These are phyloP conservation scores for Heimioporus punctisporus DNA, from an alignment of 1,284 basidiomycete species.

Conservation along the genomic window DNA sequence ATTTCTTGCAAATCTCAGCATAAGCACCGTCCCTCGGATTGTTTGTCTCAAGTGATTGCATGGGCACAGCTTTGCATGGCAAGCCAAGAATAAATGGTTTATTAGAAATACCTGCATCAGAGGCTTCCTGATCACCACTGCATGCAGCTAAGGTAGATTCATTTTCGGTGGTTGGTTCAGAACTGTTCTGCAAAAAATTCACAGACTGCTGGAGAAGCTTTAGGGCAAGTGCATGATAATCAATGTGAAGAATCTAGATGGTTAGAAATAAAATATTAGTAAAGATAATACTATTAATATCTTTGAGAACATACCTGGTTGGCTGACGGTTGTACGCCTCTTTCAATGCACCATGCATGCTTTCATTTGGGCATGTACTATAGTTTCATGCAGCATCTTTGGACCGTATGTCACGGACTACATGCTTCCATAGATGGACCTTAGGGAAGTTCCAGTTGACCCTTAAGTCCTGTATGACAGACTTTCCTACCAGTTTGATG, in stretches of 20 bases:
- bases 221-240: not conserved
- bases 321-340: not conserved
- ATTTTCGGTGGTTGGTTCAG: not conserved
- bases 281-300: not conserved
- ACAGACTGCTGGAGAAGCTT: not conserved
- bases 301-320: not conserved
- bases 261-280: not conserved
- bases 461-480: not conserved
- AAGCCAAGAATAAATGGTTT: not conserved
- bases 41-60: not conserved
- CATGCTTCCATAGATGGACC: not conserved
- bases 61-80: not conserved
- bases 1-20: not conserved
- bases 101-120: not conserved
- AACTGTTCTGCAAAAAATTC: not conserved
- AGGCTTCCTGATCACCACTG: not conserved
- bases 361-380: not conserved
- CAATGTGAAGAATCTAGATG: not conserved
- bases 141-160: not conserved
- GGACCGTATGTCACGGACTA: not conserved
- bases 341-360: not conserved
- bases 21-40: not conserved
- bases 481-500: not conserved
- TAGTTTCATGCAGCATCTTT: not conserved
- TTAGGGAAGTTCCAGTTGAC: not conserved